Evolutionary conservation across 1,284 basidiomycete species (phyloP), one percentile per base, ranked within the genome.

Genomic region (Irpex lacteus): DNA sequence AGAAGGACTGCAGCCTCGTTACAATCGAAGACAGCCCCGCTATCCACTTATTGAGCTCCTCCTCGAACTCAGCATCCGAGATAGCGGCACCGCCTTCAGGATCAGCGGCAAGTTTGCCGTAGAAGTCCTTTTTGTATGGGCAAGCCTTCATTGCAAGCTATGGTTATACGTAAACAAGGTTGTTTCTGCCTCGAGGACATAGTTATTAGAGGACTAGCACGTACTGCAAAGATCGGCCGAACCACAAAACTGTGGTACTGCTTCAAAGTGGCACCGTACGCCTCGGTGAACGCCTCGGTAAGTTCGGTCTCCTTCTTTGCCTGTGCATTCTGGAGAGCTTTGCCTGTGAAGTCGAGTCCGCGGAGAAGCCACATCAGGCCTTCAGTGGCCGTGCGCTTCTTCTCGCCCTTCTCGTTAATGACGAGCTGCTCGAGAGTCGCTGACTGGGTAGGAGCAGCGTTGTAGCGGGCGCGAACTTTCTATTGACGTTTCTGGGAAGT

Each of bases 101-200:
- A 68, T 91, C 89, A 4, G 87, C 82, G 19, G 93, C 93, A 57
- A 99, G 86, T 77, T 98, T 98, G 56, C 82, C 81, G 77, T 96
- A 98, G 78, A 99, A 97, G 70, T 90, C 90, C 15, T 83, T 86
- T 65, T 96, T 92, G 78, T 94, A 94, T 0, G 97, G 97, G 80
- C 96, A 98, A 0, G 96, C 95, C 73, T 92, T 98, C 94, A 99
- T 95, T 4, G 97, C 97, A 56, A 96, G 85, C 93, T 96, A 73
- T 56, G 56, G 34, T 55, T 18, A 60, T 49, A 59, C 13, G 54
- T 66, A 47, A 68, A 61, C 26, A 58, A 44, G 40, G 15, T 15
- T 44, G 40, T 15, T 47, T 53, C 49, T 53, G 64, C 40, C 60
- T 55, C 44, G 60, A 62, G 62, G 61, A 52, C 36, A 61, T 59